These are phyloP conservation scores for Trypanosoma lewisi DNA, from an alignment of 208 protist genomes.

Conservation along the genomic window DNA sequence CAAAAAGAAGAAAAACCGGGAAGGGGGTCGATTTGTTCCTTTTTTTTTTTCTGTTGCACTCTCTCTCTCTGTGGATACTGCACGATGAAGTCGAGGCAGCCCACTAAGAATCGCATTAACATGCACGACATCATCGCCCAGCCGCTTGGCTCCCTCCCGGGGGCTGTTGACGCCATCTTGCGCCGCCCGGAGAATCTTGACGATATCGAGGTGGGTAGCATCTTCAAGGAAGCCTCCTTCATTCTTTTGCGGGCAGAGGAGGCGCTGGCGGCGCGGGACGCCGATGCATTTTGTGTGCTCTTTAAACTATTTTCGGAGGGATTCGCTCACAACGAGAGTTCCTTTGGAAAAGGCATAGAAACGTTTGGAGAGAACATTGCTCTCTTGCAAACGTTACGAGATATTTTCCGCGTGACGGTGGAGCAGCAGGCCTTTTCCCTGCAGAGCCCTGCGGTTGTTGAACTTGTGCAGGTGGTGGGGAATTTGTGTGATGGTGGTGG, in stretches of 20 bases:
- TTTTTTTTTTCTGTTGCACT: no score
- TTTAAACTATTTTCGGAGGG: conserved; percentile 84
- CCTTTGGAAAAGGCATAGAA: conserved; percentile 73
- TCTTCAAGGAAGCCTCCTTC: conserved; percentile 77
- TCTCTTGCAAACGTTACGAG: conserved; percentile 69
- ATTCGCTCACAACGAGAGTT: conserved; percentile 63
- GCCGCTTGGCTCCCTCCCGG: conserved; percentile 65
- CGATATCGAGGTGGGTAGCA: conserved; percentile 74
- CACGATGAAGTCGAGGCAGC: conserved; percentile 58
- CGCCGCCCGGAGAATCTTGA: conserved; percentile 75
- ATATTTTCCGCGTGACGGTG: conserved; percentile 65
- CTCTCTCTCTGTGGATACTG: no score
- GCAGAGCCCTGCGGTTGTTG: conserved; percentile 68
- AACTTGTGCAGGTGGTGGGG: conserved; percentile 78
- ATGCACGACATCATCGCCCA: conserved; percentile 89
- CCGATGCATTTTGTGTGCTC: conserved; percentile 71
- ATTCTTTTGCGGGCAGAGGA: conserved; percentile 83
- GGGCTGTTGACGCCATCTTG: conserved; percentile 80
- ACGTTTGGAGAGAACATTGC: conserved; percentile 51
- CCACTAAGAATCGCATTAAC: conserved; percentile 83
- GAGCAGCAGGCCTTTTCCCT: conserved; percentile 51
- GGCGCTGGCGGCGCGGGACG: conserved; percentile 65
- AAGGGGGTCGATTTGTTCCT: no score
- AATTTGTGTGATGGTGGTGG: conserved; percentile 78
- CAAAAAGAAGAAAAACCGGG: no score